These are phyloP conservation scores for Cryptosporidium bovis DNA, from an alignment of 169 alveolate genomes.

Conservation along the genomic window DNA sequence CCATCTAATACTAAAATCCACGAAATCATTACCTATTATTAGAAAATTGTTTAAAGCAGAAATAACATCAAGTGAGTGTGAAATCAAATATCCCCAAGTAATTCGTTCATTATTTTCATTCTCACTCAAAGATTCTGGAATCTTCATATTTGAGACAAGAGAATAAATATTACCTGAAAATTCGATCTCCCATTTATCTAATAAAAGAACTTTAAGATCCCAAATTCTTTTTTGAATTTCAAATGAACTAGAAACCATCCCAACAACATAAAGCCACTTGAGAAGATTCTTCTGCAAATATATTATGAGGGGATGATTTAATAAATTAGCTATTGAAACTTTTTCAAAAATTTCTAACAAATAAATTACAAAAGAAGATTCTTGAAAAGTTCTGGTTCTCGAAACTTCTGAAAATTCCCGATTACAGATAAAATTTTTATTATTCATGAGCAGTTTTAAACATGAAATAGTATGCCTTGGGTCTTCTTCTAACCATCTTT, in stretches of 20 bases:
- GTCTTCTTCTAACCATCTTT: slow-evolving; percentile 60
- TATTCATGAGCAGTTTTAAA: slow-evolving; percentile 24
- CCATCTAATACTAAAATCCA: slow-evolving; percentile 24
- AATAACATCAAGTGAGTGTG: slow-evolving; percentile 9
- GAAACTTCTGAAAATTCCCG: not conserved
- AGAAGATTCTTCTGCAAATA: slow-evolving; percentile 20
- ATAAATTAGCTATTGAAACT: slow-evolving; percentile 9
- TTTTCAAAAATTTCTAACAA: slow-evolving; percentile 42
- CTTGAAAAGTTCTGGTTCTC: slow-evolving; percentile 19
- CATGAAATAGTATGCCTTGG: slow-evolving; percentile 42
- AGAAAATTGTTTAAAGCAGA: not conserved
- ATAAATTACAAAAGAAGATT: slow-evolving; percentile 16
- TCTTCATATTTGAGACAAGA: slow-evolving; percentile 13
- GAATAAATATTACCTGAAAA: slow-evolving; percentile 27
- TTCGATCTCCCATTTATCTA: slow-evolving; percentile 44
- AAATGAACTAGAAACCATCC: slow-evolving; percentile 21
- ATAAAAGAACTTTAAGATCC: slow-evolving; percentile 35
- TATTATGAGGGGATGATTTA: slow-evolving; percentile 22
- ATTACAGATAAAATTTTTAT: slow-evolving; percentile 15
- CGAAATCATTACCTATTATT: not conserved
- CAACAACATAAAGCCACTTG: slow-evolving; percentile 25
- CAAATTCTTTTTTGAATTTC: slow-evolving; percentile 42
- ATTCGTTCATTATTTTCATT: not conserved
- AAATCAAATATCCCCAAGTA: slow-evolving; percentile 29
- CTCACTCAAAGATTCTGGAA: not conserved